Evolutionary conservation across 2,329 filamentous ascomycete species (phyloP).

Genomic region (Colletotrichum salicis): DNA sequence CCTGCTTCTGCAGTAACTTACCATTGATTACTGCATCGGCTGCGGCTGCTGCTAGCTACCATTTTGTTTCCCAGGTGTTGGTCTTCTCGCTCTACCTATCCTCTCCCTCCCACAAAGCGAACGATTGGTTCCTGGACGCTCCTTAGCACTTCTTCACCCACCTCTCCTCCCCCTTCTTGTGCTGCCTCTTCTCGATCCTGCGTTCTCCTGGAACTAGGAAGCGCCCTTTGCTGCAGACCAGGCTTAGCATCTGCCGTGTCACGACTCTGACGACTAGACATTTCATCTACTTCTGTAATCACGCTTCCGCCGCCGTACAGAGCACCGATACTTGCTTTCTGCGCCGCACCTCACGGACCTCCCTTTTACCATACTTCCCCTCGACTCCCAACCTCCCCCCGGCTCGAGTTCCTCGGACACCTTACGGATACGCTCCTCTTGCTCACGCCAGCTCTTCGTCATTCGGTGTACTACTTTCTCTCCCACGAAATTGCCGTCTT

Average conservation of each 20-base stretch:
- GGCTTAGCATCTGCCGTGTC: conserved; percentile 2
- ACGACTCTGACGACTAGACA: conserved; percentile 17
- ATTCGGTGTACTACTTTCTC: conserved; percentile 18
- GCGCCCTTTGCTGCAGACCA: conserved; percentile 4
- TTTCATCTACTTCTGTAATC: conserved; percentile 13
- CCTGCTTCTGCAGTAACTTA: not conserved
- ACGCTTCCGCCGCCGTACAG: conserved; percentile 10
- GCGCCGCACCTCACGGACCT: conserved; percentile 22
- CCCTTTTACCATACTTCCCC: conserved; percentile 14
- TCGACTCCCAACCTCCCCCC: conserved; percentile 26
- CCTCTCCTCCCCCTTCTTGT: conserved; percentile 3
- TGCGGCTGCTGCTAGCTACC: not conserved
- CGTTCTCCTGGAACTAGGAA: conserved; percentile 3
- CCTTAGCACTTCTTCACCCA: conserved; percentile 6
- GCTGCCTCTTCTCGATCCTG: conserved; percentile 3
- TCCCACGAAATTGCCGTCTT: conserved; percentile 18
- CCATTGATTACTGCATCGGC: not conserved
- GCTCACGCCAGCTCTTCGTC: conserved; percentile 19
- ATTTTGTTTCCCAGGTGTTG: not conserved
- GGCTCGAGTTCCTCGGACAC: not conserved
- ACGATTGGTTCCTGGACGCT: conserved; percentile 23
- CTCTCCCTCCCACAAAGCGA: conserved; percentile 8
- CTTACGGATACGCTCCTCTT: not conserved
- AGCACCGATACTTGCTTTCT: not conserved
- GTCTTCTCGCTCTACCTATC: not conserved